phyloP scores from a whole-genome alignment of 2,329 filamentous ascomycete species.

The Phyllosticta paracitricarpa region DNA sequence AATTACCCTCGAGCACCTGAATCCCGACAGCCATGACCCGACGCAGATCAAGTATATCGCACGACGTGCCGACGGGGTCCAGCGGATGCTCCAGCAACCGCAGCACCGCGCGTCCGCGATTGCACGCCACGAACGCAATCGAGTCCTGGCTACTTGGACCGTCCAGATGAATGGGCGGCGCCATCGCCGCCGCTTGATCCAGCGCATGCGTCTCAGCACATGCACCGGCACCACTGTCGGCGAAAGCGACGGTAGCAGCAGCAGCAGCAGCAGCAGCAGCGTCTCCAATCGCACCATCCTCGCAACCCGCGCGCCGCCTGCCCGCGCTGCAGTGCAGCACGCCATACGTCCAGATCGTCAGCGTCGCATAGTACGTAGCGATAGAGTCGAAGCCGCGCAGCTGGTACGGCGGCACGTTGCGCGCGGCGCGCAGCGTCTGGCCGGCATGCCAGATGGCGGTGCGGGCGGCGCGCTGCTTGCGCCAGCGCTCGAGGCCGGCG shows the following conservation, averaged over 20 bases:
- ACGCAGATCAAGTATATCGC: conserved; percentile 12
- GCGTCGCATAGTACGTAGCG: conserved; percentile 56
- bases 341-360: conserved; percentile 50
- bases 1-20: conserved; percentile 14
- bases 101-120: background rate
- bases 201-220: background rate
- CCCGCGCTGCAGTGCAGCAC: background rate
- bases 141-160: background rate
- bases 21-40: conserved; percentile 13
- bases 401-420: conserved; percentile 41
- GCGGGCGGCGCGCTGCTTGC: conserved; percentile 43
- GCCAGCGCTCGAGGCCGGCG: conserved; percentile 49
- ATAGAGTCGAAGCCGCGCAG: conserved; percentile 59
- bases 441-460: conserved; percentile 58
- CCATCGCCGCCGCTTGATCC: background rate
- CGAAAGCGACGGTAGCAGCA: conserved; percentile 10
- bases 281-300: too few relatives aligned
- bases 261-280: background rate
- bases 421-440: conserved; percentile 52
- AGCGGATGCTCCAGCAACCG: background rate
- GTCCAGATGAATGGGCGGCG: background rate
- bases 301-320: background rate
- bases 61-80: background rate
- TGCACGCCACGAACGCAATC: background rate
- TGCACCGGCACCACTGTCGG: background rate